Percentiles rank a stretch among this genome's conserved stretches.
These are phyloP conservation scores for Alternaria gansuensis DNA, from an alignment of 2,329 filamentous ascomycete genomes.

Conservation along the genomic window DNA sequence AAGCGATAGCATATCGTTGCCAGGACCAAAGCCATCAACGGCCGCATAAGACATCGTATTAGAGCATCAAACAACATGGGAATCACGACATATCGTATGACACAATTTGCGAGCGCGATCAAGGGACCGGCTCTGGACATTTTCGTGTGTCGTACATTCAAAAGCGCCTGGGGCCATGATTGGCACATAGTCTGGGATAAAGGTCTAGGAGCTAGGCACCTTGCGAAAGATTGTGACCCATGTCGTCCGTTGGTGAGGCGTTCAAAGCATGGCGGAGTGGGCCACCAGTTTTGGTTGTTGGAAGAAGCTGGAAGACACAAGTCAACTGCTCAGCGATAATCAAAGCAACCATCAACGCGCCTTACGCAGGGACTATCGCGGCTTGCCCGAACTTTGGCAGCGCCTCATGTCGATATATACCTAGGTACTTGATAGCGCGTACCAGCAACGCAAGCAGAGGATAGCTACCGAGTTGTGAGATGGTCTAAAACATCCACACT, in stretches of 20 bases:
- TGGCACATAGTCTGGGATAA: slow-evolving; percentile 21
- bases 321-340: slow-evolving; percentile 47
- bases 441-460: slow-evolving; percentile 59
- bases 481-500: slow-evolving; percentile 71
- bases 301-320: slow-evolving; percentile 43
- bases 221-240: slow-evolving; percentile 27
- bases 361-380: slow-evolving; percentile 48
- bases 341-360: slow-evolving; percentile 44
- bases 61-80: slow-evolving; percentile 11
- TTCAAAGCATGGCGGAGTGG: slow-evolving; percentile 36
- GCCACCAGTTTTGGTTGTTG: slow-evolving; percentile 35
- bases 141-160: slow-evolving; percentile 9
- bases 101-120: slow-evolving; percentile 9
- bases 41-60: slow-evolving; percentile 10
- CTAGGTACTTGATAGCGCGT: slow-evolving; percentile 70
- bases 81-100: slow-evolving; percentile 9
- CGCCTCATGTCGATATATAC: slow-evolving; percentile 72
- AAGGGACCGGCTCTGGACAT: slow-evolving; percentile 10
- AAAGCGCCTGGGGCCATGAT: slow-evolving; percentile 15
- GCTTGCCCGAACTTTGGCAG: slow-evolving; percentile 59
- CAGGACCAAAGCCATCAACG: slow-evolving; percentile 4
- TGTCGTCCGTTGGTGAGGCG: slow-evolving; percentile 31
- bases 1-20: slow-evolving; percentile 8
- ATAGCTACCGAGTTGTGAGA: slow-evolving; percentile 53
- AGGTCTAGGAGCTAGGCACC: slow-evolving; percentile 26